Evolutionary conservation across 1,139 yeast species (phyloP).

Genomic region (Yamadazyma siamensis): DNA sequence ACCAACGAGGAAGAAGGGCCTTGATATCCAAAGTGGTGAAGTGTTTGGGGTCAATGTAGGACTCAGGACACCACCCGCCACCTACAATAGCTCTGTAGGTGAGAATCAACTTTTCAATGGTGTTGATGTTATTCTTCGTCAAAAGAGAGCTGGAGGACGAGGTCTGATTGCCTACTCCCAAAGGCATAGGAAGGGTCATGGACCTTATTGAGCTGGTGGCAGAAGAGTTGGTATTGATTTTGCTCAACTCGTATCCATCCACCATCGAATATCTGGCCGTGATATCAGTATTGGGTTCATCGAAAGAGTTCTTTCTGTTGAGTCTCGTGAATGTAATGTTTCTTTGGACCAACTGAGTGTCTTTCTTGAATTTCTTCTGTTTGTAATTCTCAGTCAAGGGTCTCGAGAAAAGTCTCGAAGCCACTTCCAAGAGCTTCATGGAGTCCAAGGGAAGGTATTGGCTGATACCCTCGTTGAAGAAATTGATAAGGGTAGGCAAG

Average conservation of each 20-base stretch:
- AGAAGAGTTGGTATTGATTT: conserved; percentile 43
- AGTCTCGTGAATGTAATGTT: conserved; percentile 36
- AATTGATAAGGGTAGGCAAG: conserved; percentile 67
- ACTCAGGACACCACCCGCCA: conserved; percentile 44
- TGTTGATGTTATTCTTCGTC: conserved; percentile 33
- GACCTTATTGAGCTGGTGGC: conserved; percentile 36
- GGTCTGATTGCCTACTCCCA: conserved; percentile 42
- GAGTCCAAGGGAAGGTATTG: conserved; percentile 60
- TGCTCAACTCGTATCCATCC: conserved; percentile 50
- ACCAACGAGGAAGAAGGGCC: conserved; percentile 35
- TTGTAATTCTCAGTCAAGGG: conserved; percentile 29
- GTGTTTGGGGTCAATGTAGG: conserved; percentile 23
- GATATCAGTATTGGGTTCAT: conserved; percentile 18
- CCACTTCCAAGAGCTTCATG: conserved; percentile 56
- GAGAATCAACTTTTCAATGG: conserved; percentile 44
- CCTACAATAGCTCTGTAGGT: conserved; percentile 51
- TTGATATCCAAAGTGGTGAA: conserved; percentile 28
- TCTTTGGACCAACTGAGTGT: conserved; percentile 42
- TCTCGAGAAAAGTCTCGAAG: conserved; percentile 49
- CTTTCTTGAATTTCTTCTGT: conserved; percentile 11
- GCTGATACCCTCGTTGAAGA: conserved; percentile 71
- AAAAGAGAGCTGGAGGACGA: conserved; percentile 37
- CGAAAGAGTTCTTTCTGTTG: conserved; percentile 21
- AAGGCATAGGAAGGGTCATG: conserved; percentile 40
- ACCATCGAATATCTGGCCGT: conserved; percentile 42